Evolutionary conservation across 495 filamentous ascomycete genomes (phyloP).

Genomic region (Aspergillus carlsbadensis): DNA sequence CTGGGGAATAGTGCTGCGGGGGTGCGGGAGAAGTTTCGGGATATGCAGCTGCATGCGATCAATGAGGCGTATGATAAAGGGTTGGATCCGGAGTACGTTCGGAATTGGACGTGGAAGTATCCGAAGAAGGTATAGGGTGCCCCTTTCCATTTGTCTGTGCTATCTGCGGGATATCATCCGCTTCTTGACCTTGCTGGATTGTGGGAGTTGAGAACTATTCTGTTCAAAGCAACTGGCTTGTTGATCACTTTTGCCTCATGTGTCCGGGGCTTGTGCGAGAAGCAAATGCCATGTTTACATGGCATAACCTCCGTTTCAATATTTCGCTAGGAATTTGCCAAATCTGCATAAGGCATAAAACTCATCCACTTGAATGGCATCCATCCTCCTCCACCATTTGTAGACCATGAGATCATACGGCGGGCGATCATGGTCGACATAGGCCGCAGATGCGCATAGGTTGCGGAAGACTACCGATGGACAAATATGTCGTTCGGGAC

Average conservation of each 20-base stretch:
- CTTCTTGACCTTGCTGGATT: too few species aligned
- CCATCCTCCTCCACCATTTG: neutral
- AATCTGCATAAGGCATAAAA: too few species aligned
- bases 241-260: too few species aligned
- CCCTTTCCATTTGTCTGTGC: too few species aligned
- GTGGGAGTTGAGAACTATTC: too few species aligned
- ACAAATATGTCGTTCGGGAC: slow-evolving; percentile 5
- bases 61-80: slow-evolving; percentile 63
- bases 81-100: slow-evolving; percentile 63
- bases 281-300: too few species aligned
- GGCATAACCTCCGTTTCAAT: too few species aligned
- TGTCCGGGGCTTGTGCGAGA: too few species aligned
- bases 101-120: slow-evolving; percentile 63
- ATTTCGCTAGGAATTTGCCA: too few species aligned
- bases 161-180: too few species aligned
- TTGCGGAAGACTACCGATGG: slow-evolving; percentile 1
- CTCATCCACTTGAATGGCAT: too few species aligned
- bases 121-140: slow-evolving; percentile 11
- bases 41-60: slow-evolving; percentile 55
- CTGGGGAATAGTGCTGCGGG: slow-evolving; percentile 57
- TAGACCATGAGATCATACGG: neutral
- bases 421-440: slow-evolving; percentile 7
- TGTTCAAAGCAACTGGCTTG: too few species aligned
- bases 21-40: slow-evolving; percentile 59
- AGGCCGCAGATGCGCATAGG: slow-evolving; percentile 4